Evolutionary conservation across 306 rosid species (phyloP).

Genomic region (Psophocarpus tetragonolobus): DNA sequence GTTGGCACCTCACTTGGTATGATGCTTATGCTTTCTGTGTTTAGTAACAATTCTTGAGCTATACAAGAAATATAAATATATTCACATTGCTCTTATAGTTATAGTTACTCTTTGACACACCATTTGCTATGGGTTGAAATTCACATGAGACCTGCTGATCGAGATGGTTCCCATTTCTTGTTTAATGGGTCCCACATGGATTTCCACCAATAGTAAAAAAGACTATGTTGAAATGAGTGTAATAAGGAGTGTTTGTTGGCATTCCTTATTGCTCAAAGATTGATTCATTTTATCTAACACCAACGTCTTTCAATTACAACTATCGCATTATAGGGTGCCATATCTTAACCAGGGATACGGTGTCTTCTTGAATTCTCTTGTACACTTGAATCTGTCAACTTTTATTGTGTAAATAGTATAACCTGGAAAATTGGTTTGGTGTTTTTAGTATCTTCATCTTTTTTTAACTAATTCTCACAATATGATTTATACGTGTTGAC

Average conservation of each 20-base stretch:
- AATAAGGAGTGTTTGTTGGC: background rate
- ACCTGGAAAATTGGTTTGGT: background rate
- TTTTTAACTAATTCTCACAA: background rate
- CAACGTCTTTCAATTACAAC: background rate
- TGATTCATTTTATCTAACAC: conserved; percentile 24
- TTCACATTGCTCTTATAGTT: conserved; percentile 5
- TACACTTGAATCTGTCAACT: conserved; percentile 16
- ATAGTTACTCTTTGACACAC: background rate
- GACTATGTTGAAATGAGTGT: background rate
- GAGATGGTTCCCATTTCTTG: background rate
- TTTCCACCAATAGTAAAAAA: background rate
- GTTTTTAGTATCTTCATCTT: background rate
- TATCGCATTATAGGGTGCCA: conserved; percentile 17
- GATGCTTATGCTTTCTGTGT: conserved; percentile 30
- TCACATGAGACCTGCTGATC: background rate
- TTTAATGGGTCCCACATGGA: background rate
- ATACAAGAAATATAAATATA: background rate
- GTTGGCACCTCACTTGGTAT: conserved; percentile 96
- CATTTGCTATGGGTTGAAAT: background rate
- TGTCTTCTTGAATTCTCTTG: conserved; percentile 27
- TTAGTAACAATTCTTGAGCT: conserved; percentile 4
- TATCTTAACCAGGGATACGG: conserved; percentile 19
- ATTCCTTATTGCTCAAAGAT: conserved; percentile 5
- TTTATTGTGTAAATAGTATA: background rate
- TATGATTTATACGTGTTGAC: conserved; percentile 23